These are phyloP conservation scores for Colletotrichum sp. DNA, from an alignment of 2,329 filamentous ascomycete genomes.

Conservation along the genomic window DNA sequence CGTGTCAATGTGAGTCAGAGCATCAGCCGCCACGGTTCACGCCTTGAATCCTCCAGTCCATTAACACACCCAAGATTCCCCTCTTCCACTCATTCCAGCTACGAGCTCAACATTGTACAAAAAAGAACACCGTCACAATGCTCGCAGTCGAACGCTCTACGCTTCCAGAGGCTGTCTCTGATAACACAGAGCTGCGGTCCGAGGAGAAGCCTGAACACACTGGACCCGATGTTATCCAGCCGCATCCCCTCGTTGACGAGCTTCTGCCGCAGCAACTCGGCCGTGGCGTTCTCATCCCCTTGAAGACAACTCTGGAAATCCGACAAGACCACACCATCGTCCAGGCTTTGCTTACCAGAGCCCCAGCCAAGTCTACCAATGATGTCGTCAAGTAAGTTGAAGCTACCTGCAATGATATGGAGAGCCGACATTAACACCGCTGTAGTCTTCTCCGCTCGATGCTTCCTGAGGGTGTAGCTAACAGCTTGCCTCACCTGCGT, in stretches of 20 bases:
- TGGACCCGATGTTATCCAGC: constrained; percentile 20
- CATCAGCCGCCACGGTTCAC: neutral
- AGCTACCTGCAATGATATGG: neutral
- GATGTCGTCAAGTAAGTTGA: constrained; percentile 71
- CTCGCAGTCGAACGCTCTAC: constrained; percentile 6
- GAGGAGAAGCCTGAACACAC: constrained; percentile 15
- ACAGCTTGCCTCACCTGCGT: constrained; percentile 73
- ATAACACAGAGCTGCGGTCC: neutral
- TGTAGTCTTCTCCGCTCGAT: constrained; percentile 49
- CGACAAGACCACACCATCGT: constrained; percentile 63
- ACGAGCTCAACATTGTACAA: neutral
- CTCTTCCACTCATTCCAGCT: neutral
- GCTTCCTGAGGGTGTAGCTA: constrained; percentile 64
- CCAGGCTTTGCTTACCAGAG: constrained; percentile 72
- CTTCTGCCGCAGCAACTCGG: constrained; percentile 39
- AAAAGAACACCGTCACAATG: neutral
- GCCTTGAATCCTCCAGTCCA: neutral
- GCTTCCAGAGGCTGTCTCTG: neutral
- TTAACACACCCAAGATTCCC: neutral
- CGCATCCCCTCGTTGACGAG: constrained; percentile 37
- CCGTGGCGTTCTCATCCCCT: constrained; percentile 60
- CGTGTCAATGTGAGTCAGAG: constrained; percentile 6
- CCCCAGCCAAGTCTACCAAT: constrained; percentile 75
- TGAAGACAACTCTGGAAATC: constrained; percentile 70
- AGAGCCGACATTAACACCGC: constrained; percentile 29